Base-by-base conservation (phyloP, 2,329 filamentous ascomycete genomes). In the Apiospora koreana region DNA sequence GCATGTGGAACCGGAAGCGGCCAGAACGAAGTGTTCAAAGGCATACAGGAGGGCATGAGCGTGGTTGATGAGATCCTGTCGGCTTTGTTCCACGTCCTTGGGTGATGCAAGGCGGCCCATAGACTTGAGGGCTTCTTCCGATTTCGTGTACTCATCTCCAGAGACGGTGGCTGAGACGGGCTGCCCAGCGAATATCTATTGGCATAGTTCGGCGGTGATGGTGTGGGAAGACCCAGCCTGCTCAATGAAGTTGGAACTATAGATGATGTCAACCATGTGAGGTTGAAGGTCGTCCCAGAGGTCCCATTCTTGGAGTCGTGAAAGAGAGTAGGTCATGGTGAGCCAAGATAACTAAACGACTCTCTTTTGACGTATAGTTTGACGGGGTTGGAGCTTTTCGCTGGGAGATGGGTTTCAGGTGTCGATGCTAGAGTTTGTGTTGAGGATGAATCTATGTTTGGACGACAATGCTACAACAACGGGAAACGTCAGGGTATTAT, bases 171-270 rank as follows among this genome's bases (percentile, higher is more conserved):
- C 69, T 0, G 45, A 12, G 8, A 75, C 65, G 0, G 68, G 1
- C 31, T 73, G 41, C 5, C 72, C 73, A 1, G 64, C 67, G 41
- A 74, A 72, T 3, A 72, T 48, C 21, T 54, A 46, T 1, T 67
- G 58, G 28, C 73, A 74, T 5, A 76, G 16, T 18, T 71, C 66
- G 9, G 58, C 46, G 1, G 74, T 76, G 2, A 72, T 54, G 16
- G 67, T 45, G 25, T 67, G 71, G 25, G 69, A 45, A 12, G 71
- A 74, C 2, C 74, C 73, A 3, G 68, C 65, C 18, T 68, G n/a
- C 25, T 75, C 71, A 23, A 75, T 75, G 28, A 68, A 73, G 25
- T 75, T 74, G 6, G 74, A 74, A n/a, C 62, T 50, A n/a, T 73
- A 71, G 23, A 75, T 58, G 9, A 73, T 14, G n/a, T 70, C 38